These are phyloP conservation scores for Lactarius vividus DNA, from an alignment of 768 basidiomycete genomes.

Conservation along the genomic window DNA sequence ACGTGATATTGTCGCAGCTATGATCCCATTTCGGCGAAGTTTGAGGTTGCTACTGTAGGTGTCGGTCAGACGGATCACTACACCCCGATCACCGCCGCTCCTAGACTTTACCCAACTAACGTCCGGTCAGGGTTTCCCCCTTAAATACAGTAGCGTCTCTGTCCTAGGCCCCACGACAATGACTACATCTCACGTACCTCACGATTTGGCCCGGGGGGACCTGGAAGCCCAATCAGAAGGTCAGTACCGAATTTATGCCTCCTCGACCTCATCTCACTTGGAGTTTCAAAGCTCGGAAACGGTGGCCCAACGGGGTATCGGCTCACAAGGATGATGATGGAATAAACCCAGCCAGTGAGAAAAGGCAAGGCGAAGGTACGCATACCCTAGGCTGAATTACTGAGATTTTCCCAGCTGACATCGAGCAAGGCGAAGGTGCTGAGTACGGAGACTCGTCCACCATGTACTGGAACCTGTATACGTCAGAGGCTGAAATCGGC, in stretches of 20 bases:
- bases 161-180: neutral
- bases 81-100: neutral
- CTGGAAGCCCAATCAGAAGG: neutral
- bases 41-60: neutral
- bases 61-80: neutral
- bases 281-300: neutral
- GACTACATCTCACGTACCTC: neutral
- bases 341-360: neutral
- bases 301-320: too few species aligned
- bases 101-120: neutral
- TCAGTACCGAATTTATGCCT: neutral
- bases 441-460: conserved; percentile 17
- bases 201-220: neutral
- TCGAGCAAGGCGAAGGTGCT: neutral
- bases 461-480: conserved; percentile 25
- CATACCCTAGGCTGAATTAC: neutral
- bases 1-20: neutral
- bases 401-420: neutral
- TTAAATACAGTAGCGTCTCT: neutral
- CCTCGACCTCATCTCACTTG: neutral
- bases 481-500: conserved; percentile 11
- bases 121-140: neutral
- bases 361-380: neutral
- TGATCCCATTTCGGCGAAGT: neutral
- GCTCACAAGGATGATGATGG: too few species aligned